Base-by-base conservation (phyloP, 305 asterid species). In the Salvia sclarea region DNA sequence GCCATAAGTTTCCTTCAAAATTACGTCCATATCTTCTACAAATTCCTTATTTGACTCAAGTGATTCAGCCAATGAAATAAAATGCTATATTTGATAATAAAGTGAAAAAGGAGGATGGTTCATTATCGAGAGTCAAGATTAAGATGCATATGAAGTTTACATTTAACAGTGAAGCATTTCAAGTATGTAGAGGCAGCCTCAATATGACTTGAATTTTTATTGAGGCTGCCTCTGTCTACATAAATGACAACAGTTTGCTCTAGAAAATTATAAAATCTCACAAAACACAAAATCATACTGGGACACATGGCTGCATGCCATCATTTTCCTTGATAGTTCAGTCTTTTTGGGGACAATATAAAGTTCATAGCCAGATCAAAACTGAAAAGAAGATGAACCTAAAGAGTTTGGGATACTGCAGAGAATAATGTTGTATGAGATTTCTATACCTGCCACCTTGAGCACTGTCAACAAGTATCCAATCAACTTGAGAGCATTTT, bases 381-480 rank as follows among this genome's bases (percentile, higher is more conserved):
- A 57, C 22, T 31, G 8, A 69, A 60, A 57, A 8, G 35, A 50
- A 40, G 49, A 54, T 35, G 64, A 33, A 43, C 33, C 6, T 38
- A 55, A 56, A 53, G 61, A 14, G 17, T 17, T 64, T 10, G n/a
- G 45, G 41, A 64, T 4, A 48, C 12, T 31, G 33, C 30, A 33
- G 17, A 59, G 13, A 45, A 56, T 14, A 8, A 44, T 12, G 14
- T 8, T 28, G 61, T 17, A 53, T 62, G 58, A n/a, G 38, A 31
- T 43, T 33, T 54, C 40, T 37, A 2, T 74, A 91, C 98, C 96
- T 91, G 76, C 98, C 98, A 44, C 96, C 98, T 73, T 49, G 72
- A 62, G 96, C 95, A 74, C 96, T 89, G 72, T 89, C 96, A 58
- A 87, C 94, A 57, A 91, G 98, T 77, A 89, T 30, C 96, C 98